Percentiles rank a stretch among this genome's conserved stretches.
Conservation (phyloP, 2,329 filamentous ascomycete genomes). For the Colletotrichum chlorophyti region DNA sequence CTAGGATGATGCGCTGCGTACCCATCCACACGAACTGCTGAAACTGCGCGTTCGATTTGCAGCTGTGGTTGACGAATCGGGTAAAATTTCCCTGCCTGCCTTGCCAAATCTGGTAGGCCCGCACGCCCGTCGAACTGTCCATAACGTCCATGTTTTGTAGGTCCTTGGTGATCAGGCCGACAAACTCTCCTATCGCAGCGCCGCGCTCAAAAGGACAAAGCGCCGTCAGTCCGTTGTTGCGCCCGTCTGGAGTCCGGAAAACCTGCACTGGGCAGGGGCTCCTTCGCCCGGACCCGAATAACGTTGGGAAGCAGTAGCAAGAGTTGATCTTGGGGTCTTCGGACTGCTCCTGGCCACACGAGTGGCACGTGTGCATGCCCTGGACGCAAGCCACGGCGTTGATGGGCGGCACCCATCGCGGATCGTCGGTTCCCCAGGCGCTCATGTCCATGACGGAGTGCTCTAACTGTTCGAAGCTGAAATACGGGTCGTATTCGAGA, state of each 20-base stretch:
- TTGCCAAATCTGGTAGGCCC: conserved; percentile 63
- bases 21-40: conserved; percentile 64
- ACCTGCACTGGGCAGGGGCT: conserved; percentile 53
- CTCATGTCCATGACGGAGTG: conserved; percentile 55
- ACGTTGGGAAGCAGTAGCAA: conserved; percentile 59
- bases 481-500: conserved; percentile 51
- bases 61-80: conserved; percentile 66
- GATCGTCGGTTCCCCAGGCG: conserved; percentile 56
- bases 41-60: conserved; percentile 62
- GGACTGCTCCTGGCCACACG: conserved; percentile 56
- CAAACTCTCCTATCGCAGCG: conserved; percentile 60
- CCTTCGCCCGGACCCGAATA: conserved; percentile 48
- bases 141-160: conserved; percentile 61
- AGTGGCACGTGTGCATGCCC: conserved; percentile 41
- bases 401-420: conserved; percentile 46
- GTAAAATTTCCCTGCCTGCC: conserved; percentile 63
- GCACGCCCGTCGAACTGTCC: conserved; percentile 47
- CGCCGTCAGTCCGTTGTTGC: conserved; percentile 60
- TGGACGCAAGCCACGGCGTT: conserved; percentile 34
- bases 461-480: conserved; percentile 55
- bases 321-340: conserved; percentile 54
- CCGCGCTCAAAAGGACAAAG: conserved; percentile 57
- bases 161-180: conserved; percentile 60
- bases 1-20: conserved; percentile 60
- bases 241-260: conserved; percentile 57